phyloP scores from a whole-genome alignment of 441 rosid species.

The Melianthus villosus region DNA sequence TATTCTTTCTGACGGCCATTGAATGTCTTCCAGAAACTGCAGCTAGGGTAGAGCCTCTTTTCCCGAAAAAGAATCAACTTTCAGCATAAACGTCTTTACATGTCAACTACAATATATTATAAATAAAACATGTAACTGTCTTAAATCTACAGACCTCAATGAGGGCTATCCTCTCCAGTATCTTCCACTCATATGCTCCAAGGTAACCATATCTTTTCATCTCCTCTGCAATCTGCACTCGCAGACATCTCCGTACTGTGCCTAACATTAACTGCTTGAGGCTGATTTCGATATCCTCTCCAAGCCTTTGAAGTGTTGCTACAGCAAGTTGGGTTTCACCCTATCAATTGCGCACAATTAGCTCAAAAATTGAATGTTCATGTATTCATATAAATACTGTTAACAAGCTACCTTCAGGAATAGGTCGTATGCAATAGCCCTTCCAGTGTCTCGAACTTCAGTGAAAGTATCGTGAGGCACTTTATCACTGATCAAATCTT shows the following conservation, averaged over 20 bases:
- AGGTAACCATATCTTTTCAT: constrained; percentile 62
- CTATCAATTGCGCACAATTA: constrained; percentile 37
- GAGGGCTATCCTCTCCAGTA: constrained; percentile 59
- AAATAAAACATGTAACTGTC: not conserved
- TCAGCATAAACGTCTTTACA: too few species aligned
- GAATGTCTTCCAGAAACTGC: constrained; percentile 79
- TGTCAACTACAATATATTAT: too few species aligned
- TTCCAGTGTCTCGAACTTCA: constrained; percentile 85
- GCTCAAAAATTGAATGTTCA: constrained; percentile 13
- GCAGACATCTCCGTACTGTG: constrained; percentile 77
- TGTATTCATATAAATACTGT: constrained; percentile 12
- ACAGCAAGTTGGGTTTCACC: constrained; percentile 86
- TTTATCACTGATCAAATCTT: constrained; percentile 33
- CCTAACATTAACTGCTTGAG: constrained; percentile 90
- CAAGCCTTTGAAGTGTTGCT: constrained; percentile 81
- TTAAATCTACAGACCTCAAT: constrained; percentile 62
- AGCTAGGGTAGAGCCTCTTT: constrained; percentile 98
- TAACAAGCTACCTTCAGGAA: constrained; percentile 62
- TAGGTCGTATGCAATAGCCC: constrained; percentile 89
- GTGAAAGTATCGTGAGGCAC: constrained; percentile 67
- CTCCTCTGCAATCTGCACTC: constrained; percentile 67
- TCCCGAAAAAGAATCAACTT: constrained; percentile 20
- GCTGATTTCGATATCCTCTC: constrained; percentile 78
- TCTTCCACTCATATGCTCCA: constrained; percentile 66
- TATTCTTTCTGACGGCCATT: constrained; percentile 37